These are phyloP conservation scores for Gilbertella persicaria DNA, from an alignment of 371 early-diverging fungal species.

Conservation along the genomic window DNA sequence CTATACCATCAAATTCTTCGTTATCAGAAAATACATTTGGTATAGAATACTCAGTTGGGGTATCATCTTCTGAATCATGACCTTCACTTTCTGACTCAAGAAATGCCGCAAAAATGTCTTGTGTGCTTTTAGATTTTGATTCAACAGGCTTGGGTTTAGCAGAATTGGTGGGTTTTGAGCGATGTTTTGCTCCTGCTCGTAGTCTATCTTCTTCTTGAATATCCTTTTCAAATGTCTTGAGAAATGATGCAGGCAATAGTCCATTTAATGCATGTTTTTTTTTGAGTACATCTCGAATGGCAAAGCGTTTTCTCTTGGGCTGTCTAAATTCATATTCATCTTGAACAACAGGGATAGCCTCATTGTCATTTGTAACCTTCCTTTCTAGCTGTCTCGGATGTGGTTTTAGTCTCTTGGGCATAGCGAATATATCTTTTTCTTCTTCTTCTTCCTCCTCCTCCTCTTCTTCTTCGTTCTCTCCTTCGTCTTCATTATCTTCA, in stretches of 20 bases:
- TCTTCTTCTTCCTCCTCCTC: not conserved
- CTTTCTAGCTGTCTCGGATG: not conserved
- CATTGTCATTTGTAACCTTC: not conserved
- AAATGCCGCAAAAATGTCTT: constrained; percentile 9
- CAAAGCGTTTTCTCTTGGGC: not conserved
- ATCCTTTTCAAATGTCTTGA: constrained; percentile 7
- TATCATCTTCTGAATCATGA: not conserved
- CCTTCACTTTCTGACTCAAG: not conserved
- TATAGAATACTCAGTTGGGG: not conserved
- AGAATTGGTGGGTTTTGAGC: not conserved
- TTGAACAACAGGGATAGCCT: not conserved
- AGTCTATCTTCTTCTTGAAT: constrained; percentile 2
- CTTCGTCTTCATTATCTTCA: not conserved
- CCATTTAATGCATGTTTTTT: constrained; percentile 7
- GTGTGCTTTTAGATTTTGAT: not conserved
- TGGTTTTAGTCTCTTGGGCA: not conserved
- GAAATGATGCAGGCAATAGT: constrained; percentile 18
- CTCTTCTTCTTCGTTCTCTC: not conserved
- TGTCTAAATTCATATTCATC: constrained; percentile 3
- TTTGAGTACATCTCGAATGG: not conserved
- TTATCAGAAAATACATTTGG: not conserved
- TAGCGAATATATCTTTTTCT: not conserved
- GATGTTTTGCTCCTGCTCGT: not conserved
- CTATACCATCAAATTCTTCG: not conserved
- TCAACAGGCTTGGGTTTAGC: not conserved